Conservation (phyloP, 345 rosid genomes). For the Corymbia maculata region DNA sequence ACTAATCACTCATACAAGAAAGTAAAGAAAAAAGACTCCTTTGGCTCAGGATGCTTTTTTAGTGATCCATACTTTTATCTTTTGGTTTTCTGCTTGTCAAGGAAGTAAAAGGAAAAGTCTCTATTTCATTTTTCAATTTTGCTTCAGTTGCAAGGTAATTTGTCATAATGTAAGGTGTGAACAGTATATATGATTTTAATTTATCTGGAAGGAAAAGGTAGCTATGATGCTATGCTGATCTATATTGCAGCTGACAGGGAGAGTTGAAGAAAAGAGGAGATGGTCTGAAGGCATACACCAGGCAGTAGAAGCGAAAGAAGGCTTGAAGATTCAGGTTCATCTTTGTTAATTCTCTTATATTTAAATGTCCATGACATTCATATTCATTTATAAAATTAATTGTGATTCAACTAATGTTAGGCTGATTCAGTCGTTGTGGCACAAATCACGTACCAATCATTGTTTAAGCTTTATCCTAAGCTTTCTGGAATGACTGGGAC, state of each 20-base stretch:
- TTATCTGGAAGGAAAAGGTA: background rate
- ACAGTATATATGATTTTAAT: background rate
- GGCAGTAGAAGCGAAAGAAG: constrained; percentile 98
- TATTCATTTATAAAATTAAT: background rate
- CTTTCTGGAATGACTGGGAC: constrained; percentile 99
- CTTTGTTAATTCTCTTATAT: constrained; percentile 1
- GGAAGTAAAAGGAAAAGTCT: background rate
- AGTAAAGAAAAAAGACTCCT: background rate
- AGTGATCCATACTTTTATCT: background rate
- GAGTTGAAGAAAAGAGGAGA: constrained; percentile 96
- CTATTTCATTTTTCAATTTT: background rate
- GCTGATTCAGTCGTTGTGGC: constrained; percentile 97
- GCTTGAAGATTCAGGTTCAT: constrained; percentile 71
- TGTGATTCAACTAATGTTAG: constrained; percentile 18
- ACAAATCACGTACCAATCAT: constrained; percentile 93
- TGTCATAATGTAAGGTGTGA: background rate
- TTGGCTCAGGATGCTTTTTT: background rate
- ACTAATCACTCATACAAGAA: background rate
- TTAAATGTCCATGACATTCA: background rate
- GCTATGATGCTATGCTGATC: background rate
- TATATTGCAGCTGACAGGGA: constrained; percentile 72
- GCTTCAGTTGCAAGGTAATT: background rate
- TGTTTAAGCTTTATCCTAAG: constrained; percentile 95
- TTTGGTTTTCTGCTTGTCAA: background rate
- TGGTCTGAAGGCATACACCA: constrained; percentile 99